Percentiles rank a stretch among this genome's conserved stretches.
These are phyloP conservation scores for rapeseed (Brassica napus) DNA, from an alignment of 345 rosid species.

Conservation along the genomic window DNA sequence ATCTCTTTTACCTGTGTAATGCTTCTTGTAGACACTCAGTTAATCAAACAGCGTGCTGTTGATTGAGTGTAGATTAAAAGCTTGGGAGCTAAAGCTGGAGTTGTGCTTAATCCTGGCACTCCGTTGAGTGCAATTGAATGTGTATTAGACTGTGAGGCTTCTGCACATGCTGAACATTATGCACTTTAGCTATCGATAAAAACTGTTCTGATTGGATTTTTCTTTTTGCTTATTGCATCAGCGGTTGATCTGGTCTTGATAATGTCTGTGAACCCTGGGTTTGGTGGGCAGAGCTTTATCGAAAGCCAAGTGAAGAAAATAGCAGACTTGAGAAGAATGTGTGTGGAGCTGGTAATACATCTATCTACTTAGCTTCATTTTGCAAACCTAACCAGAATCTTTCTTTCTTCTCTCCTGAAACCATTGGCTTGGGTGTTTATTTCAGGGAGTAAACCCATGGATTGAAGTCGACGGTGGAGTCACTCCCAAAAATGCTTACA, in stretches of 20 bases:
- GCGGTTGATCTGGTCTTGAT: constrained; percentile 88
- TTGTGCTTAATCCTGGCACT: constrained; percentile 87
- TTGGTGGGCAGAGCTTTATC: constrained; percentile 95
- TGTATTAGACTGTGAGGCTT: constrained; percentile 76
- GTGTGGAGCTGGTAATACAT: constrained; percentile 68
- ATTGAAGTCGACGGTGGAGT: constrained; percentile 97
- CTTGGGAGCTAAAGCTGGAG: constrained; percentile 96
- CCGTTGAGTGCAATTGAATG: constrained; percentile 73
- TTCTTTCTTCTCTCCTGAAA: not conserved
- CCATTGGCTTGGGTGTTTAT: constrained; percentile 5
- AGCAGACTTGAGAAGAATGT: constrained; percentile 78
- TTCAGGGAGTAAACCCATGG: constrained; percentile 94
- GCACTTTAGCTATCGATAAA: not conserved
- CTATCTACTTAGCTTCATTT: not conserved
- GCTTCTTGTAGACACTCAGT: not conserved
- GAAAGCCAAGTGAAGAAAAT: constrained; percentile 95
- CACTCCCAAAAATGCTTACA: constrained; percentile 84
- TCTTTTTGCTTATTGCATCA: constrained; percentile 37
- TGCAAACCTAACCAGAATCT: not conserved
- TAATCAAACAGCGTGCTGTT: not conserved
- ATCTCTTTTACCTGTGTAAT: constrained; percentile 11
- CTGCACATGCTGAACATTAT: constrained; percentile 7
- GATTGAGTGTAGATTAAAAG: constrained; percentile 56
- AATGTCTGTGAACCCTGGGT: constrained; percentile 98
- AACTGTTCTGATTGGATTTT: constrained; percentile 7